A percentile compares a stretch with the other conserved stretches of the same genome.
phyloP scores from a whole-genome alignment of 2,329 filamentous ascomycete species.

The Chrysosporium queenslandicum region DNA sequence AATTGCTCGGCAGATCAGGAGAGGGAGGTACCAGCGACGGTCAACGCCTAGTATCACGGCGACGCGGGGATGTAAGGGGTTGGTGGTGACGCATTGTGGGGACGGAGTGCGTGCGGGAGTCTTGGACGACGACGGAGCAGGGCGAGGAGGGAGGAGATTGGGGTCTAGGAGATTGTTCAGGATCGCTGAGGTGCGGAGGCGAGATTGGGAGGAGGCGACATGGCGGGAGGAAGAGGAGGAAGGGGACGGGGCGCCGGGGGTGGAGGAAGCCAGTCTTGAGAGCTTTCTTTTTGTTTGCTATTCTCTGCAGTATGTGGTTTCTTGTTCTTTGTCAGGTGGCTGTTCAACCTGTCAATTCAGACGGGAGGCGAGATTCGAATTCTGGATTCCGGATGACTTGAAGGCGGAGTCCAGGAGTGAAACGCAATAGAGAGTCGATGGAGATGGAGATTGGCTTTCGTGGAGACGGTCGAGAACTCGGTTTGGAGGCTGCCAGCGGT shows the following conservation, averaged over 20 bases:
- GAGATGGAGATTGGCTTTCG: neutral
- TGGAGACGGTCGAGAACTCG: neutral
- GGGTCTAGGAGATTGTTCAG: conserved; percentile 4
- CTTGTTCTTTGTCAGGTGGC: neutral
- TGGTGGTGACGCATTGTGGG: conserved; percentile 26
- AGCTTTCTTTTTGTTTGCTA: neutral
- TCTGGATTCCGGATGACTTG: neutral
- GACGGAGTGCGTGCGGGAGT: conserved; percentile 17
- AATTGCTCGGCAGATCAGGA: conserved; percentile 61
- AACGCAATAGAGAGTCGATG: neutral
- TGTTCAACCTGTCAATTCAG: too few relatives aligned
- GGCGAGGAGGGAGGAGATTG: neutral
- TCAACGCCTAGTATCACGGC: conserved; percentile 68
- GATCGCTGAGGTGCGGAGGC: neutral
- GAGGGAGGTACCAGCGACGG: conserved; percentile 59
- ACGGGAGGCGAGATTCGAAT: neutral
- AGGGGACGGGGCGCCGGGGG: neutral
- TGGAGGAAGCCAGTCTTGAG: conserved; percentile 19
- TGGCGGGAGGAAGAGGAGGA: conserved; percentile 9
- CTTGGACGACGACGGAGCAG: neutral
- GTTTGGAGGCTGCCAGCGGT: neutral
- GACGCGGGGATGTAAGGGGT: conserved; percentile 60
- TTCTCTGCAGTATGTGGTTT: neutral
- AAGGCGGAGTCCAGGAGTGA: neutral
- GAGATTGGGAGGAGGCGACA: conserved; percentile 6